Conservation (phyloP, 345 rosid species). For the Viola odorata region DNA sequence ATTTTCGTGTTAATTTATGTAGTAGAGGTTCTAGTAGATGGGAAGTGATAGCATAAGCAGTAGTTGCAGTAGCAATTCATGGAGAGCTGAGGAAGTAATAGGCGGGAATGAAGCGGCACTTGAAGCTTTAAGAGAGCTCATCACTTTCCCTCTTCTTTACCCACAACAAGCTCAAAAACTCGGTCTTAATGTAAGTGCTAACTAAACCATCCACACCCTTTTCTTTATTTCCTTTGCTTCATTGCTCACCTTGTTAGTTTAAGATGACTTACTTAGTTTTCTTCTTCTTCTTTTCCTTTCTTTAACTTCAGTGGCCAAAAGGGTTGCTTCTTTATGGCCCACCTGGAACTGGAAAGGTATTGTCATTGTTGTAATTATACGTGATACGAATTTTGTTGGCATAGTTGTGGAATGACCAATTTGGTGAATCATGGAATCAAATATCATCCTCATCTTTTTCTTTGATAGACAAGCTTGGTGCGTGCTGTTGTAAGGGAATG, state of each 20-base stretch:
- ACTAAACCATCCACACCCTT: background rate
- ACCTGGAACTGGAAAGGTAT: constrained; percentile 95
- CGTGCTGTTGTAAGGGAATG: constrained; percentile 85
- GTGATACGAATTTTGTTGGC: background rate
- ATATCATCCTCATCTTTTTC: constrained; percentile 1
- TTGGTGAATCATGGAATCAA: background rate
- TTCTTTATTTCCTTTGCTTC: background rate
- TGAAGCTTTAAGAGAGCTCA: constrained; percentile 79
- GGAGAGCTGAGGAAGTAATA: constrained; percentile 63
- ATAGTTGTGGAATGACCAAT: background rate
- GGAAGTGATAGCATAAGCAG: too few relatives aligned
- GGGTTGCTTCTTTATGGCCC: constrained; percentile 88
- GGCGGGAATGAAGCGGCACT: constrained; percentile 77
- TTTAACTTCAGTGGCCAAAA: constrained; percentile 60
- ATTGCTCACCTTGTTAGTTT: background rate
- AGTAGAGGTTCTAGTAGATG: too few relatives aligned
- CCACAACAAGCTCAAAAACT: constrained; percentile 60
- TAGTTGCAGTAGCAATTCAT: background rate
- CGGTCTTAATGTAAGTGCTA: constrained; percentile 57
- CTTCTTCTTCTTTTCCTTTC: background rate
- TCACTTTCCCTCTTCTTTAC: constrained; percentile 66
- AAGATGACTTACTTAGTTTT: constrained; percentile 2
- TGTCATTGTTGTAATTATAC: constrained; percentile 8
- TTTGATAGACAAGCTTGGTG: constrained; percentile 75
- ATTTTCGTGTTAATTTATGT: too few relatives aligned